These are phyloP conservation scores for Croton laevigatus DNA, from an alignment of 441 rosid genomes.

Conservation along the genomic window DNA sequence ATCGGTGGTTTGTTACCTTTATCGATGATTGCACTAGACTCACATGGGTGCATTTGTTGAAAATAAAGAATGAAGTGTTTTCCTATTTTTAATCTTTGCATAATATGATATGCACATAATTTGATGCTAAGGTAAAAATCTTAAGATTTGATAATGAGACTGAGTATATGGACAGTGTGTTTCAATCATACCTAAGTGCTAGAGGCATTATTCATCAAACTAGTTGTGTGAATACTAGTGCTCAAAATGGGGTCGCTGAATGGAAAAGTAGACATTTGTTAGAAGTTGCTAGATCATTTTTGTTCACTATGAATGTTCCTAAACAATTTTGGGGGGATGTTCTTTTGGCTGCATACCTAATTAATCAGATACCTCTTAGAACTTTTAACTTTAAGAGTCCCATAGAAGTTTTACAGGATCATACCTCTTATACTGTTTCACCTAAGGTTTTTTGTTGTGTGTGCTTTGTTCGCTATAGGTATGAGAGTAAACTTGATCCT, in stretches of 20 bases:
- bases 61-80: no score
- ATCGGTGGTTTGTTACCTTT: no score
- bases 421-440: not conserved
- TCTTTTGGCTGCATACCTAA: not conserved
- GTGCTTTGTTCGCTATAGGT: not conserved
- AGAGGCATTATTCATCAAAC: not conserved
- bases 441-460: not conserved
- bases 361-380: not conserved
- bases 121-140: not conserved
- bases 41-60: no score
- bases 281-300: not conserved
- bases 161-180: not conserved
- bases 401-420: no score
- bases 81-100: no score
- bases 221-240: not conserved
- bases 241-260: not conserved
- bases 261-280: no score
- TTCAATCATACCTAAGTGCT: not conserved
- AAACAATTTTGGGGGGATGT: not conserved
- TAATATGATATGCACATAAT: no score
- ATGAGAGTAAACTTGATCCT: not conserved
- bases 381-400: not conserved
- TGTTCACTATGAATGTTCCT: not conserved
- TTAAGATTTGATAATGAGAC: not conserved
- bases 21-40: no score